Base-by-base conservation (phyloP, 306 rosid species). In the Dryas alaskensis region DNA sequence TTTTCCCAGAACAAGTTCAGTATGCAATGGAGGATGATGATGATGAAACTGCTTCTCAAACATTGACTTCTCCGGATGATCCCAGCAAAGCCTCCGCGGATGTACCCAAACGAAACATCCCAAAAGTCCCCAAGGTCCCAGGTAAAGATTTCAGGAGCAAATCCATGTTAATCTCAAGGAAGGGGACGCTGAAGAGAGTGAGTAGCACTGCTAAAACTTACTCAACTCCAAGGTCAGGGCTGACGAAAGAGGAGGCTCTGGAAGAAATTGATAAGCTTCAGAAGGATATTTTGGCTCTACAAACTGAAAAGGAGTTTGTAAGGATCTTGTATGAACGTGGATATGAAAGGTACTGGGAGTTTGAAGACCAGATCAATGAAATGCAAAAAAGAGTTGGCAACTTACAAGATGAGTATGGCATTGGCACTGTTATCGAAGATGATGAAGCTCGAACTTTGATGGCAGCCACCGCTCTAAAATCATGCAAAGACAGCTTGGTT, bases 271-370 rank as follows among this genome's bases (percentile, higher is more conserved):
- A 90, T 75, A 86, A 65, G 73, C 86, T 90, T 69, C 98, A 88
- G 50, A 95, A 95, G 79, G 98, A 88, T 37, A 92, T 87, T 46
- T 76, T 92, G 82, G 86, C 83, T 0, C 49, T 87, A 4, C 97
- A 95, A 60, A 95, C 99, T 0, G 98, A 92, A 79, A 88, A 89
- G 85, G 99, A 95, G 81, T 95, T 95, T 73, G 97, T 88, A 5
- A 87, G 89, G 84, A 83, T 92, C 80, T 71, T 85, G 81, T 90
- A 86, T 22, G 96, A 92, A 19, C 84, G 83, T 37, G 89, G 90
- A 17, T 87, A 87, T 54, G 86, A 83, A 12, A 90, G 84, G 74
- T 85, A 86, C 66, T 95, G 93, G 92, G 92, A 87, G 31, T 87
- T 95, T 49, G 98, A 95, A 76, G 74, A 76, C 43, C 77, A 77